Base-by-base conservation (phyloP, 805 yeast species). In the Wickerhamiella sergipiensis region DNA sequence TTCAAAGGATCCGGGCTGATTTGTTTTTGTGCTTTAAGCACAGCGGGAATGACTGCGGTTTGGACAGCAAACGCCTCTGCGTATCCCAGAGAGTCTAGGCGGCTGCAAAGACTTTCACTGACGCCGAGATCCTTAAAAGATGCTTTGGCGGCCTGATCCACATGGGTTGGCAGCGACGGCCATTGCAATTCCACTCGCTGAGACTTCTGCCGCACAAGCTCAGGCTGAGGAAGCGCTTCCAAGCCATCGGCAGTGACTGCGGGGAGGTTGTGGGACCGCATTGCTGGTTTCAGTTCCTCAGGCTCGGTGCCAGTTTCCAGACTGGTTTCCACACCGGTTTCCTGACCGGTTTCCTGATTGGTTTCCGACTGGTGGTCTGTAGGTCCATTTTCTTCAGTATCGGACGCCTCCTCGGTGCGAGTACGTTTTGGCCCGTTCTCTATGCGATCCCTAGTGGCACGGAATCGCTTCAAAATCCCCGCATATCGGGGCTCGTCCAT, bases 201-300 rank as follows among this genome's bases (percentile, higher is more conserved):
- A 44, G 64, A 63, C 57, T 80, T 83, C 51, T 69, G 68, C 3
- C 85, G 67, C 5, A 19, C 31, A 36, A 70, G 67, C 33, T 71
- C 79, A 0, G 95, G 95, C 64, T 87, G 95, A 1, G 97, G 97
- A 43, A 90, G 68, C 18, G 95, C 94, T 6, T 75, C 80, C 42
- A 90, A 55, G 8, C 62, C 69, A 2, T 52, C 55, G 9, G 59
- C 23, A 26, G 18, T 36, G 2, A 36, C 40, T 15, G 40, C 40
- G 18, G 40, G 33, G 3, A 29, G 9, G 15, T 29, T 29, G 33
- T 29, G 33, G 15, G 33, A 29, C 15, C 33, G 33, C 33, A 29
- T 3, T 9, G 33, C 33, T 9, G 33, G 12, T 9, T 12, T 12
- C 3, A 12, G n/a, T n/a, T n/a, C n/a, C n/a, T n/a, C n/a, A n/a